Base-by-base conservation (phyloP, 1,284 basidiomycete species). In the Golubevia sp. region DNA sequence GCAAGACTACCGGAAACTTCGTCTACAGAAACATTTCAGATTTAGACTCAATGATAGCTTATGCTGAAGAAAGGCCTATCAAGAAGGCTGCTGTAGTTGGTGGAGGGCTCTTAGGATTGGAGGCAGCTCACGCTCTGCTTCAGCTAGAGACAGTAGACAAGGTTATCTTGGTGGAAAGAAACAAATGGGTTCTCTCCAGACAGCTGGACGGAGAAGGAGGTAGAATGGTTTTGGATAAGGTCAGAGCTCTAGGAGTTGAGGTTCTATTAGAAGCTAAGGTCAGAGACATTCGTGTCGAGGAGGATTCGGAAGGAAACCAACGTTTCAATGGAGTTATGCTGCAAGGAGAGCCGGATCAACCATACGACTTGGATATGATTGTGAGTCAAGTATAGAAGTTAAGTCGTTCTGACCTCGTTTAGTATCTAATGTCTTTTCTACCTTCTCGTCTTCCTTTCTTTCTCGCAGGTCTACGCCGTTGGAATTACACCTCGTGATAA, bases 111-210 rank as follows among this genome's bases (percentile, higher is more conserved):
- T 86, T 91, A 15, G 91, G 90, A 15, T 85, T 92, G 25, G 91
- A 91, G 84, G 90, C 90, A 0, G 90, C 90, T 13, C 91, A 91
- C 73, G 91, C 90, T 0, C 86, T 89, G 3, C 88, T 89, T 69
- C 90, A 92, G 79, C 85, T 90, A 65, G 82, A 84, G 59, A 85
- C 84, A n/a, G 70, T 85, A 56, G 77, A 83, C 20, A 61, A 79
- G n/a, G 88, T 88, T 34, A 76, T 86, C 18, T 89, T 90, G 70
- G 83, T 90, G 48, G 89, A 90, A 73, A 86, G 90, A n/a, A 87
- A 88, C 64, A 84, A 84, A 0, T 90, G 88, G 77, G 88, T 89
- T 0, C 85, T 92, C 58, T 90, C 89, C 55, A 88, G 91, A 15
- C 91, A 92, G 76, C 86, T 92, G 7, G 91, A 91, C 67, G 84